Base-by-base conservation (phyloP, 306 rosid genomes). In the Vigna angularis region DNA sequence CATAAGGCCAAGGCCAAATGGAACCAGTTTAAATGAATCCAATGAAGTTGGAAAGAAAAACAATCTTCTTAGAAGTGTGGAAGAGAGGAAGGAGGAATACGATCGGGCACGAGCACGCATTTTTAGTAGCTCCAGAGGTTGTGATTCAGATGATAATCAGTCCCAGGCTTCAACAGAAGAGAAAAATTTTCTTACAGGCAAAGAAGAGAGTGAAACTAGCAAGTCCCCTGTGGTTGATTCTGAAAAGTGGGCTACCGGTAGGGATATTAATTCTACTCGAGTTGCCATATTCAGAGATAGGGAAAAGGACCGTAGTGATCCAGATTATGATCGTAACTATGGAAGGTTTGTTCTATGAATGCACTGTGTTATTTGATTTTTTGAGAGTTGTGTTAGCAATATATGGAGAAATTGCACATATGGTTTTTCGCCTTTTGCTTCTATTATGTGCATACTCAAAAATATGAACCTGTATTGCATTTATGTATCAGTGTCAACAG, bases 91-190 rank as follows among this genome's bases (percentile, higher is more conserved):
- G 83, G 97, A 89, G 81, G 94, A 91, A 72, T 91, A 91, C 51
- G 89, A 91, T 76, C 84, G 87, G 80, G 97, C 97, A 56, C 88
- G 97, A 42, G 97, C 97, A 66, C 94, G 94, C 50, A 91, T 91
- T 66, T 91, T 91, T 81, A 85, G 89, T 74, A 9, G 84, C 63
- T 71, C 82, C 15, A 51, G 83, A 76, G 82, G 83, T 83, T 66
- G 47, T 74, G 93, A 87, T 32, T 77, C 79, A 15, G 85, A 65
- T 83, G 90, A 84, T 52, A 61, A 71, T 3, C 28, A 40, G 52
- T 66, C 83, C 14, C 83, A 78, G 62, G 72, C 56, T n/a, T 22
- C 84, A 40, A 36, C 38, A 22, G 91, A 90, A 68, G 94, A 53
- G 73, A 82, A 65, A 55, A 56, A n/a, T 67, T 70, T 58, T 76